These are phyloP conservation scores for Candida taoyuanica DNA, from an alignment of 805 yeast species.

Conservation along the genomic window DNA sequence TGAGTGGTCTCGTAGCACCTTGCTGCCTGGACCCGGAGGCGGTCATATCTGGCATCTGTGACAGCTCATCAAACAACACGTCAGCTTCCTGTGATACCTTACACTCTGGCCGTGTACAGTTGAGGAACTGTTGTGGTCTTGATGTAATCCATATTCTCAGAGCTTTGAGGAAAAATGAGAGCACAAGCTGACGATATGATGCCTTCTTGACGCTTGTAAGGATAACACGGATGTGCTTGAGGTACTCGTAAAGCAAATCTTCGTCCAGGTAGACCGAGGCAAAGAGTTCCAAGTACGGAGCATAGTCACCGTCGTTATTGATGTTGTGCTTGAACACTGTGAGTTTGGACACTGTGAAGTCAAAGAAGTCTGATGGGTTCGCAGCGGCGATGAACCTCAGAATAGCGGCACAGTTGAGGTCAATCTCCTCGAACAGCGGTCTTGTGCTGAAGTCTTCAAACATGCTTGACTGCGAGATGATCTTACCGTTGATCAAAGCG, in stretches of 20 bases:
- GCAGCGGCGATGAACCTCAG: slow-evolving; percentile 46
- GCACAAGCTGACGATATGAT: slow-evolving; percentile 41
- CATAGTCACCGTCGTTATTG: slow-evolving; percentile 32
- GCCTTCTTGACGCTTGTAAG: slow-evolving; percentile 36
- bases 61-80: slow-evolving; percentile 33
- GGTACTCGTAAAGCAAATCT: slow-evolving; percentile 31
- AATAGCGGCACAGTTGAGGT: slow-evolving; percentile 36
- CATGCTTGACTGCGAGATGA: slow-evolving; percentile 12
- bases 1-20: slow-evolving; percentile 21
- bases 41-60: slow-evolving; percentile 26
- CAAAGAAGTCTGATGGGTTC: slow-evolving; percentile 40
- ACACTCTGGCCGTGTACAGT: slow-evolving; percentile 20
- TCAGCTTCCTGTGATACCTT: slow-evolving; percentile 28
- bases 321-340: slow-evolving; percentile 32
- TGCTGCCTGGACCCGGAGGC: slow-evolving; percentile 8
- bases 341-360: slow-evolving; percentile 30
- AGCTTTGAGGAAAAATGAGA: slow-evolving; percentile 43
- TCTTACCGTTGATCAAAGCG: slow-evolving; percentile 27
- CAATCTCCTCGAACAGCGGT: slow-evolving; percentile 31
- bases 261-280: slow-evolving; percentile 39
- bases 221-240: slow-evolving; percentile 36
- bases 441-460: slow-evolving; percentile 21
- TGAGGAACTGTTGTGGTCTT: slow-evolving; percentile 41
- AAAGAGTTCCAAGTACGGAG: slow-evolving; percentile 44
- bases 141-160: slow-evolving; percentile 47